Conservation (phyloP, 2,329 filamentous ascomycete species). For the Rhexocercosporidium sp. region DNA sequence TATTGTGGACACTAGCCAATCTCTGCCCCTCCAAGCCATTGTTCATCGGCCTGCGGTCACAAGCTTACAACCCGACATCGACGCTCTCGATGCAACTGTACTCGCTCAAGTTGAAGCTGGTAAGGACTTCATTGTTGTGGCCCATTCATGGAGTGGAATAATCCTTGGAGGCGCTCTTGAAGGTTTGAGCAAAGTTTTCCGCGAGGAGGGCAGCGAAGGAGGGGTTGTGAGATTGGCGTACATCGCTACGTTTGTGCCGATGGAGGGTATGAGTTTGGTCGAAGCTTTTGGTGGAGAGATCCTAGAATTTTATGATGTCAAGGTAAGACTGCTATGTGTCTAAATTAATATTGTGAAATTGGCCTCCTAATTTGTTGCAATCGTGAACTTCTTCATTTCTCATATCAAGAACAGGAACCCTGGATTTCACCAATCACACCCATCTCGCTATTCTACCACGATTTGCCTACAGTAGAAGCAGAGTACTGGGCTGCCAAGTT, state of each 20-base stretch:
- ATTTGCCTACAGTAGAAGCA: background rate
- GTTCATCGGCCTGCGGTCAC: conserved; percentile 16
- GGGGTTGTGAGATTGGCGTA: conserved; percentile 36
- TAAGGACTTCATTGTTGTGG: conserved; percentile 45
- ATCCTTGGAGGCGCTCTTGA: conserved; percentile 42
- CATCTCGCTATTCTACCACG: conserved; percentile 14
- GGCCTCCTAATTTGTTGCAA: too few relatives aligned
- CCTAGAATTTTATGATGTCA: conserved; percentile 9
- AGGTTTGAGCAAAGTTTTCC: conserved; percentile 44
- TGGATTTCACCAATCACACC: conserved; percentile 6
- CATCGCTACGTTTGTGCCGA: conserved; percentile 20
- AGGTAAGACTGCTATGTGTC: too few relatives aligned
- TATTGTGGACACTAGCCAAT: conserved; percentile 25
- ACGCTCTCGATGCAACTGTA: conserved; percentile 14
- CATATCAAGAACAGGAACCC: background rate
- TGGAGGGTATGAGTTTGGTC: conserved; percentile 18
- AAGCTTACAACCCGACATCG: conserved; percentile 22
- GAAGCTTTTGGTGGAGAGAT: conserved; percentile 12
- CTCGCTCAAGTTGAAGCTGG: conserved; percentile 35
- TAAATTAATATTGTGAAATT: too few relatives aligned
- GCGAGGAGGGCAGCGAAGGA: conserved; percentile 46
- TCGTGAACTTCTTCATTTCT: too few relatives aligned
- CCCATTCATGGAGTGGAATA: conserved; percentile 47
- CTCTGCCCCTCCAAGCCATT: conserved; percentile 24
- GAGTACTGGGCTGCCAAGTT: conserved; percentile 14